Evolutionary conservation across 768 basidiomycete genomes (phyloP).

Genomic region (Tulasnella sp.): DNA sequence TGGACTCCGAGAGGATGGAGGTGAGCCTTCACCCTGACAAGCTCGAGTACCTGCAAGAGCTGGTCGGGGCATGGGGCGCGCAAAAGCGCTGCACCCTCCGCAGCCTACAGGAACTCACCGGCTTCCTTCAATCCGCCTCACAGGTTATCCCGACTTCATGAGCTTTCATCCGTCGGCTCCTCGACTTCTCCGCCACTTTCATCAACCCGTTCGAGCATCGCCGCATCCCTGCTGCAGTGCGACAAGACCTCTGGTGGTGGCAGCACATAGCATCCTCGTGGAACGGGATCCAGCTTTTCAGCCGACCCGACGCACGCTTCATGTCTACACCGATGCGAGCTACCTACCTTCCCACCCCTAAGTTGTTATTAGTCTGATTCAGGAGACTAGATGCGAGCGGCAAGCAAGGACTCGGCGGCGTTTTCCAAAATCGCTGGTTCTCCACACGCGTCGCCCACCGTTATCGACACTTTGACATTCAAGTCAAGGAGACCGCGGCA

Average conservation of each 20-base stretch:
- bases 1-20: background rate
- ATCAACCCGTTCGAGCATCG: conserved; percentile 17
- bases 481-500: no score
- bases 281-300: background rate
- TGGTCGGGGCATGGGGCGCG: conserved; percentile 6
- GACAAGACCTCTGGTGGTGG: background rate
- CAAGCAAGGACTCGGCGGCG: no score
- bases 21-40: background rate
- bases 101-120: conserved; percentile 26
- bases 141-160: conserved; percentile 27
- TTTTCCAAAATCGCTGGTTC: background rate
- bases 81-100: conserved; percentile 20
- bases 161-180: conserved; percentile 23
- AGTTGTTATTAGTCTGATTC: no score
- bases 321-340: background rate
- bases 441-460: no score
- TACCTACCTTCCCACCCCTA: no score
- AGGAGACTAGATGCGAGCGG: no score
- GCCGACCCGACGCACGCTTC: background rate
- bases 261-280: background rate
- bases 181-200: conserved; percentile 22
- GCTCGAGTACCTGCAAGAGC: background rate
- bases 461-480: background rate
- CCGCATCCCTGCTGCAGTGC: background rate
- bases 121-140: conserved; percentile 27